Conservation (phyloP, 139 green algal species). For the Raphidocelis subcapitata region DNA sequence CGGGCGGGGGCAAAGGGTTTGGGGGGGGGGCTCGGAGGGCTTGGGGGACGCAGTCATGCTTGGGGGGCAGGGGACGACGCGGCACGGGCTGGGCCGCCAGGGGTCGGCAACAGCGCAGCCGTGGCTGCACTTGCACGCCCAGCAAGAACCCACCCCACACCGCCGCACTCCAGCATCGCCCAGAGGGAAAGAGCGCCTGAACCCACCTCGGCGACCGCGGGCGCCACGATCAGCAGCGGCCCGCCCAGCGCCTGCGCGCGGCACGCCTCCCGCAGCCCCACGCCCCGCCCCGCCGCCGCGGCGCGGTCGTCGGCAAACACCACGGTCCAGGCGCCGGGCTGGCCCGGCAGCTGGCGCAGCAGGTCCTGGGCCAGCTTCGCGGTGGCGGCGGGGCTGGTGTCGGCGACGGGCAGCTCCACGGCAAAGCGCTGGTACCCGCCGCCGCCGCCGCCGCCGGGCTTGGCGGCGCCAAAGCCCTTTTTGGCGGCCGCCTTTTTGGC, state of each 20-base stretch:
- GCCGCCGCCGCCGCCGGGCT: background rate
- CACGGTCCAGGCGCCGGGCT: background rate
- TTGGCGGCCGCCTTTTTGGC: too few relatives aligned
- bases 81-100: too few relatives aligned
- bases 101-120: too few relatives aligned
- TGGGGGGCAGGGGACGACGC: too few relatives aligned
- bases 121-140: too few relatives aligned
- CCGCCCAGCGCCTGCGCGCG: constrained; percentile 18
- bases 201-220: constrained; percentile 36
- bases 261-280: constrained; percentile 34
- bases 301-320: constrained; percentile 20
- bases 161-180: too few relatives aligned
- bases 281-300: background rate
- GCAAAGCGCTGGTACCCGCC: constrained; percentile 27
- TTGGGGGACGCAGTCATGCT: too few relatives aligned
- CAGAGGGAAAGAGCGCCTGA: too few relatives aligned
- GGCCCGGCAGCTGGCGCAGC: constrained; percentile 1
- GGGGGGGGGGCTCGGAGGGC: background rate
- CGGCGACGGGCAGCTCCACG: constrained; percentile 38
- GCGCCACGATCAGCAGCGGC: constrained; percentile 38
- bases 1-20: background rate
- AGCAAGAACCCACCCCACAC: too few relatives aligned
- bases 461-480: constrained; percentile 27
- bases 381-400: constrained; percentile 13
- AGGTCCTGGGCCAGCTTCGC: constrained; percentile 16